Base-by-base conservation (phyloP, 129 eudicot genomes). In the Mikania micrantha region DNA sequence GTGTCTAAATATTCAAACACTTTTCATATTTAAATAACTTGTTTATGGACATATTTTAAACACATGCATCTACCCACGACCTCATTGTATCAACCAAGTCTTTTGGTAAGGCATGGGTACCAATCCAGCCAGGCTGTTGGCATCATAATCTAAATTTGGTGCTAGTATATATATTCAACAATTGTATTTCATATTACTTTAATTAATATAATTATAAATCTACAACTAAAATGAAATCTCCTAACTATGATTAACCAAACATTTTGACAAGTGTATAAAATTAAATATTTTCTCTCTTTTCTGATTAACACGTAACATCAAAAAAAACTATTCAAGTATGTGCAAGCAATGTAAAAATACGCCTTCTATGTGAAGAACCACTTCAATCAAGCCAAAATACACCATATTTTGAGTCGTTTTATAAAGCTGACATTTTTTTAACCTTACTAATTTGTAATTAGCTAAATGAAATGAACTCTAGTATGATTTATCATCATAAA, bases 61-160 rank as follows among this genome's bases (percentile, higher is more conserved):
- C 64, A 73, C 63, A 73, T 73, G 77, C 64, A 72, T 73, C 70
- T 17, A 62, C 49, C 63, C 77, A 73, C 77, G 77, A 61, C 77
- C 42, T 50, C 63, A 73, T 73, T 41, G 10, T 9, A 17, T 44
- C 49, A 41, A 70, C 58, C 56, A 57, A 40, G 39, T 73, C 53
- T 73, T 72, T 58, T 62, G 71, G 50, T 17, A 22, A 62, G 54
- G 60, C 34, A 73, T 35, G 71, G 54, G 64, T 25, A 64, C 64
- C 71, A 62, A 73, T 22, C 45, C 77, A 73, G 71, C 71, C 77
- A 49, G 77, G 64, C 68, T 73, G 71, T 27, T 53, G 54, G 29
- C 64, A 28, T 62, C 49, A 70, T n/a, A n/a, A n/a, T n/a, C n/a
- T n/a, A n/a, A n/a, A n/a, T 62, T 62, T 72, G 77, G 70, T 61